Percentiles rank a stretch among this genome's conserved stretches.
Conservation (phyloP, 2,329 filamentous ascomycete species). For the Ophiobolus disseminans region DNA sequence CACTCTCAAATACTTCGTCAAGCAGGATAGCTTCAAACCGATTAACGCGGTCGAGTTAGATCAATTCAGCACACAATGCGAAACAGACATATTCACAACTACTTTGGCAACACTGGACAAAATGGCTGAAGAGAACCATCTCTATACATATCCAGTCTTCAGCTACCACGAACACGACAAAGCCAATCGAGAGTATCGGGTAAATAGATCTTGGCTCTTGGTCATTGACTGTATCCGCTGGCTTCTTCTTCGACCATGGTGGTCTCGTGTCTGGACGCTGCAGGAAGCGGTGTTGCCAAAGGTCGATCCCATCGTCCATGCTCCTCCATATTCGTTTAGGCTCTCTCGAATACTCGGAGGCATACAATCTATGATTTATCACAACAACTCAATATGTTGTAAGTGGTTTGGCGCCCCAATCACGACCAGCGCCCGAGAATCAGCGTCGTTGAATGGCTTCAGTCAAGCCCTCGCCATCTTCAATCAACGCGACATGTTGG, state of each 20-base stretch:
- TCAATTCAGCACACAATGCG: neutral
- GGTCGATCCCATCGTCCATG: constrained; percentile 6
- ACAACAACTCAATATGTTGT: constrained; percentile 2
- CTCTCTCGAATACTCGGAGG: constrained; percentile 6
- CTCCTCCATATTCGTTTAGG: constrained; percentile 8
- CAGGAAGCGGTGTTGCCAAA: constrained; percentile 9
- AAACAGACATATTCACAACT: neutral
- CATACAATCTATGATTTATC: constrained; percentile 1
- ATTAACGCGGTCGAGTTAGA: neutral
- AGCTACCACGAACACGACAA: neutral
- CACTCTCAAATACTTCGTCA: neutral
- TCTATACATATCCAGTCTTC: constrained; percentile 3
- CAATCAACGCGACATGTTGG: neutral
- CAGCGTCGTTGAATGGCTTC: neutral
- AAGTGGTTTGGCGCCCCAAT: constrained; percentile 3
- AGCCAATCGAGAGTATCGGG: neutral
- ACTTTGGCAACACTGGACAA: neutral
- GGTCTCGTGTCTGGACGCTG: constrained; percentile 9
- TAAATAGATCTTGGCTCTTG: neutral
- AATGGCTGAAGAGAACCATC: neutral
- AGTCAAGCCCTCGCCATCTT: neutral
- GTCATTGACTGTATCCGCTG: constrained; percentile 10
- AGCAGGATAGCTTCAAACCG: neutral
- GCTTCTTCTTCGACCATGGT: constrained; percentile 12
- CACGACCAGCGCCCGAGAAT: neutral